Evolutionary conservation across 1,139 yeast genomes (phyloP).

Genomic region (Suhomyces taliae): DNA sequence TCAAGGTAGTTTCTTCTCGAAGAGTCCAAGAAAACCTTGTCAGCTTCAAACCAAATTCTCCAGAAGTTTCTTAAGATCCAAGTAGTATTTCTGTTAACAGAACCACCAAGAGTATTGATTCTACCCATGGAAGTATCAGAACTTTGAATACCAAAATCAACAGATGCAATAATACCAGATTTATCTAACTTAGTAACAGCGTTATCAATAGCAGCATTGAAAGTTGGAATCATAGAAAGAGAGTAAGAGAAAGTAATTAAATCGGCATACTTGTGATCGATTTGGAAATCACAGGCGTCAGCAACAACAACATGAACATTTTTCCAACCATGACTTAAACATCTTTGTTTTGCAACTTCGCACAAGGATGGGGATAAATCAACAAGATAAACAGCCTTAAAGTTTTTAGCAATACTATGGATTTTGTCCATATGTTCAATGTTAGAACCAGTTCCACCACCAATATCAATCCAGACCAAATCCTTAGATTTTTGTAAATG

Average conservation of each 20-base stretch:
- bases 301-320: slow-evolving; percentile 71
- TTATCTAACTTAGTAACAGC: slow-evolving; percentile 54
- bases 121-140: slow-evolving; percentile 66
- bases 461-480: slow-evolving; percentile 79
- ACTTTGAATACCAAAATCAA: slow-evolving; percentile 79
- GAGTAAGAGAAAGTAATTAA: slow-evolving; percentile 77
- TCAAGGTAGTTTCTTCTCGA: slow-evolving; percentile 81
- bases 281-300: slow-evolving; percentile 72
- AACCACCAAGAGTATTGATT: slow-evolving; percentile 72
- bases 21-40: slow-evolving; percentile 75
- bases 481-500: slow-evolving; percentile 48
- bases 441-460: slow-evolving; percentile 85
- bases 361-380: slow-evolving; percentile 79
- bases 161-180: slow-evolving; percentile 64
- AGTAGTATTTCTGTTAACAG: slow-evolving; percentile 66
- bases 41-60: slow-evolving; percentile 88
- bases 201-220: slow-evolving; percentile 77
- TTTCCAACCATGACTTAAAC: slow-evolving; percentile 51
- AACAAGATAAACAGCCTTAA: slow-evolving; percentile 67
- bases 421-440: slow-evolving; percentile 70
- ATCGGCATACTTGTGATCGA: slow-evolving; percentile 48
- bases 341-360: slow-evolving; percentile 65
- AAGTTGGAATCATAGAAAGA: slow-evolving; percentile 81
- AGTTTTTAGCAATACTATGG: slow-evolving; percentile 47
- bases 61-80: slow-evolving; percentile 80